Evolutionary conservation across 345 rosid genomes (phyloP).

Genomic region (Trapa bicornis): DNA sequence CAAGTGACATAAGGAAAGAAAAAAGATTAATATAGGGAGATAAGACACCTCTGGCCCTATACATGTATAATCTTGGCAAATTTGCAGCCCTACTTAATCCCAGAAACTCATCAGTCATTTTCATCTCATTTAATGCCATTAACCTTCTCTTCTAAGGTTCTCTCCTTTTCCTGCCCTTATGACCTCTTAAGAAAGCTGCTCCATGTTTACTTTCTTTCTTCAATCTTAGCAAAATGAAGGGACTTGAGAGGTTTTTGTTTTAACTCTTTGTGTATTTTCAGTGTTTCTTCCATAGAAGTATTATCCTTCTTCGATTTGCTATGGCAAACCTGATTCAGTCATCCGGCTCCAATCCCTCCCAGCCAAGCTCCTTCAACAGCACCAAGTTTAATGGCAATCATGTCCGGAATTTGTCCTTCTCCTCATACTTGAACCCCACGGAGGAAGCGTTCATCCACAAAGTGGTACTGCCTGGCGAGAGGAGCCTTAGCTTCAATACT

Average conservation of each 20-base stretch:
- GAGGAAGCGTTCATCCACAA: constrained; percentile 28
- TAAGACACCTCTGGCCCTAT: background rate
- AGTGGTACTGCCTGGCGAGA: constrained; percentile 13
- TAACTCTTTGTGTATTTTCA: background rate
- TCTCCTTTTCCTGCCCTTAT: background rate
- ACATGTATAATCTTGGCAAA: background rate
- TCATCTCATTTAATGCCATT: background rate
- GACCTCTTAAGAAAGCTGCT: background rate
- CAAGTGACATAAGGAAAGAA: background rate
- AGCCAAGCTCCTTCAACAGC: constrained; percentile 16
- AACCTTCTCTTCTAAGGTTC: background rate
- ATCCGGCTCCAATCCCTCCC: constrained; percentile 13
- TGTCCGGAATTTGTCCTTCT: constrained; percentile 32
- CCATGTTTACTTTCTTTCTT: background rate
- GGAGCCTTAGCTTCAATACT: constrained; percentile 9
- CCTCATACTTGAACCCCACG: constrained; percentile 31
- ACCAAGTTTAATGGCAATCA: constrained; percentile 7
- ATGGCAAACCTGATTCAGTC: constrained; percentile 22
- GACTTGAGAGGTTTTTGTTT: background rate
- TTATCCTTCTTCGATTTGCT: constrained; percentile 12
- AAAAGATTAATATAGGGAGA: background rate
- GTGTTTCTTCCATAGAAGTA: background rate
- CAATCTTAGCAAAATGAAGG: background rate
- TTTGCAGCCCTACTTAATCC: background rate
- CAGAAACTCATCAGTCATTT: background rate